These are phyloP conservation scores for Tetrahymena thermophila DNA, from an alignment of 73 alveolate genomes.

Conservation along the genomic window DNA sequence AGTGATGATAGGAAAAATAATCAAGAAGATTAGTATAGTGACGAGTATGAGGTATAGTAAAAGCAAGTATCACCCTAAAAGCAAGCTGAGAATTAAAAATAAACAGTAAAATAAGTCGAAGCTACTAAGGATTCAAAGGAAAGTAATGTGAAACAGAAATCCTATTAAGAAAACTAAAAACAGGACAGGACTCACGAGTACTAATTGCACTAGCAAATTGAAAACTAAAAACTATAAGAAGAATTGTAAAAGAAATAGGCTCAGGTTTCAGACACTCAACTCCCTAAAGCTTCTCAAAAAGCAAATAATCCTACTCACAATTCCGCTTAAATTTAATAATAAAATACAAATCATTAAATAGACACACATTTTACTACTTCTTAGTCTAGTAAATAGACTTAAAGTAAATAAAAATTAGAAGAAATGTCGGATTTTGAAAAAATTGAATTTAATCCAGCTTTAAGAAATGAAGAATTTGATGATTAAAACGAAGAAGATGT, in stretches of 20 bases:
- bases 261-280: background rate
- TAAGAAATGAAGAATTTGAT: background rate
- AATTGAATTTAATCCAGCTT: background rate
- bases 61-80: background rate
- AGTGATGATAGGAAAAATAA: background rate
- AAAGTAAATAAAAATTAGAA: background rate
- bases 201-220: background rate
- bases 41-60: background rate
- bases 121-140: background rate
- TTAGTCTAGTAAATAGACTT: background rate
- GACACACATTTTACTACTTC: background rate
- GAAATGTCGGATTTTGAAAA: background rate
- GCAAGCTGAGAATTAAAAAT: background rate
- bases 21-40: background rate
- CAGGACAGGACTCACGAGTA: background rate
- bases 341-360: background rate
- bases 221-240: background rate
- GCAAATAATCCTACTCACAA: background rate
- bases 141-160: background rate
- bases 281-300: background rate
- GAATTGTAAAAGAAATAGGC: background rate
- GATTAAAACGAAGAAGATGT: background rate
- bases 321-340: background rate
- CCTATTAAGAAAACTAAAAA: background rate
- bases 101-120: background rate